Conservation (phyloP, 106 monocot species). For the Dendrobium huoshanense region DNA sequence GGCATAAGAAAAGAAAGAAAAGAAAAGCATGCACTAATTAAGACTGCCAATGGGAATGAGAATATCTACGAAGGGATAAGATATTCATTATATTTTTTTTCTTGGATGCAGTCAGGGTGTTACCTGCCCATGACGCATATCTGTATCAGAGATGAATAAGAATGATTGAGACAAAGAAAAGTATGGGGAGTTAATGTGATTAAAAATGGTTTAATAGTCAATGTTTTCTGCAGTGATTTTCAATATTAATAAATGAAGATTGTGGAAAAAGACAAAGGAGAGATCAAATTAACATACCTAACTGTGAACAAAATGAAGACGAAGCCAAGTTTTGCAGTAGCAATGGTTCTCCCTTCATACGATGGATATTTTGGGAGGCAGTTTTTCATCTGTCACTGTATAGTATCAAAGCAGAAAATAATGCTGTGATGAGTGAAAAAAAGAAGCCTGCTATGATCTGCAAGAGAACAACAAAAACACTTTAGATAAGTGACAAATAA, state of each 20-base stretch:
- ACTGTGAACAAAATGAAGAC: background rate
- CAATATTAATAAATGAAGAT: background rate
- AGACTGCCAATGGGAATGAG: too few relatives aligned
- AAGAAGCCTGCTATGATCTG: constrained; percentile 11
- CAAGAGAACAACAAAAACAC: background rate
- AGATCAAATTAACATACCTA: background rate
- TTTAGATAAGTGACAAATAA: background rate
- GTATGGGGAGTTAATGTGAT: background rate
- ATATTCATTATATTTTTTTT: too few relatives aligned
- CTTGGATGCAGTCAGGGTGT: background rate
- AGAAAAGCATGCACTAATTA: background rate
- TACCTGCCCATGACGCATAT: constrained; percentile 1
- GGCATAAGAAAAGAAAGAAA: background rate
- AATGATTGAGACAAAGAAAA: background rate
- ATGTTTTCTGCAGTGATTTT: background rate
- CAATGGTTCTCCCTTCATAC: background rate
- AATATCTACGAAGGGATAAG: background rate
- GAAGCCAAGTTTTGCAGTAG: background rate
- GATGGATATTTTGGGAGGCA: background rate
- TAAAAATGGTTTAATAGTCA: background rate
- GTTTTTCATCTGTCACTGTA: background rate
- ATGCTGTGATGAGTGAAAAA: background rate
- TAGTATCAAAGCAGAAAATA: background rate
- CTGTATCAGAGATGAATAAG: background rate
- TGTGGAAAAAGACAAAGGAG: background rate